These are phyloP conservation scores for Aspergillus uvarum DNA, from an alignment of 2,329 filamentous ascomycete genomes.

Conservation along the genomic window DNA sequence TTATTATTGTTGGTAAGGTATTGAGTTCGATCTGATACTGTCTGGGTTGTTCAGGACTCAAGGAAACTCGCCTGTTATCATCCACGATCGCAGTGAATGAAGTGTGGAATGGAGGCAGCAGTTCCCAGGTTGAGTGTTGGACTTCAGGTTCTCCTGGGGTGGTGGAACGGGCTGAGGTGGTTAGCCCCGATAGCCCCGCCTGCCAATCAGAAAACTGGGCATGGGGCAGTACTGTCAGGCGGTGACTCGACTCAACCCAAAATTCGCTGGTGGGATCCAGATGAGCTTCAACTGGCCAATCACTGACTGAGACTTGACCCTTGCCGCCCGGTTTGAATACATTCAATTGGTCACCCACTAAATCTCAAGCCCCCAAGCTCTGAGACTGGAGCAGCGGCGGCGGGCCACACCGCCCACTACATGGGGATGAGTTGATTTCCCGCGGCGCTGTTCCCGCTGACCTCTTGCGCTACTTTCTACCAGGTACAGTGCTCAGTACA, in stretches of 20 bases:
- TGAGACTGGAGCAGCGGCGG: constrained; percentile 17
- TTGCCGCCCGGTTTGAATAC: constrained; percentile 6
- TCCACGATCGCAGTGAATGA: neutral
- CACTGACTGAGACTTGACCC: neutral
- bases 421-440: too few species aligned
- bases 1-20: neutral
- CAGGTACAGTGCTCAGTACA: neutral
- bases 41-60: neutral
- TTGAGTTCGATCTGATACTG: constrained; percentile 1
- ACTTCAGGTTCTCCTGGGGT: neutral
- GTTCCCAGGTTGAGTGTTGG: neutral
- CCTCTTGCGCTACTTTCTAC: neutral
- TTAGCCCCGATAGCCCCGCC: neutral
- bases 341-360: constrained; percentile 18
- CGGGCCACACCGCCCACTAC: constrained; percentile 14
- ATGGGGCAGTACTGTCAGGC: constrained; percentile 1
- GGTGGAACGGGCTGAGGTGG: neutral
- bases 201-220: constrained; percentile 8
- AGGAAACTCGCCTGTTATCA: neutral
- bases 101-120: constrained; percentile 3
- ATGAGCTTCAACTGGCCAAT: constrained; percentile 11
- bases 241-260: constrained; percentile 18
- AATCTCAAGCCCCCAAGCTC: constrained; percentile 5
- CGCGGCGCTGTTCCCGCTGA: constrained; percentile 17
- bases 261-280: constrained; percentile 12